A percentile compares a stretch with the other conserved stretches of the same genome.
phyloP scores from a whole-genome alignment of 139 green algal genomes.

The Micractinium sp. region DNA sequence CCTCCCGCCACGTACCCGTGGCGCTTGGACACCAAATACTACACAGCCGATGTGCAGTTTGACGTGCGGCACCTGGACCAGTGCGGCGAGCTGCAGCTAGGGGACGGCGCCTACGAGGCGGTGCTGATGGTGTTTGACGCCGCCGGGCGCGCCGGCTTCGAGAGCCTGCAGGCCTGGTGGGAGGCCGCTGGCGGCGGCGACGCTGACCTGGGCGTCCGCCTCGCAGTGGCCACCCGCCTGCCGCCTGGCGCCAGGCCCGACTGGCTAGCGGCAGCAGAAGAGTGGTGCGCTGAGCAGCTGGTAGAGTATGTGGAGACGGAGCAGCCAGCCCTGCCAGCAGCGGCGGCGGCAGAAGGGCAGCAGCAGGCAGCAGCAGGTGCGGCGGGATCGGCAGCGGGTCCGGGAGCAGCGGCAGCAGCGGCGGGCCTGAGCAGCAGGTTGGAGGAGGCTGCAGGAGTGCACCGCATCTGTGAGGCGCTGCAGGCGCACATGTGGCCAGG shows the following conservation, averaged over 20 bases:
- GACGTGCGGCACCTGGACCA: slow-evolving; percentile 17
- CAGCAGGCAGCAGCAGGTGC: not conserved
- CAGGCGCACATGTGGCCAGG: slow-evolving; percentile 69
- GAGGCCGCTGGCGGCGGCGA: slow-evolving; percentile 2
- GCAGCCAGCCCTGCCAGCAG: no score
- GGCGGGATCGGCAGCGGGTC: not conserved
- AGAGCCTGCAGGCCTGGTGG: slow-evolving; percentile 18
- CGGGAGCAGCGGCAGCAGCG: not conserved
- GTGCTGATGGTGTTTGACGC: slow-evolving; percentile 42
- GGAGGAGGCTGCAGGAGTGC: slow-evolving; percentile 37
- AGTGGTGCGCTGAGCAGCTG: slow-evolving; percentile 36
- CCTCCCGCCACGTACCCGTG: not conserved
- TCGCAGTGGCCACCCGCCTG: not conserved
- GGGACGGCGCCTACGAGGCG: slow-evolving; percentile 5
- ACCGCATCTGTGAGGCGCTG: slow-evolving; percentile 58
- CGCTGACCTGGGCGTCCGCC: slow-evolving; percentile 6
- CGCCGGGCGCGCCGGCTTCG: not conserved
- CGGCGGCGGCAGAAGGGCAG: no score
- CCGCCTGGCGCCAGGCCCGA: not conserved
- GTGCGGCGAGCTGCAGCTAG: not conserved
- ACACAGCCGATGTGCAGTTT: slow-evolving; percentile 34
- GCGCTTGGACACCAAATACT: slow-evolving; percentile 50
- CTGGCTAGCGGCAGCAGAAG: slow-evolving; percentile 13
- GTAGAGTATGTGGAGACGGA: slow-evolving; percentile 24
- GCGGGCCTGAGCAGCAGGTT: not conserved